phyloP scores from a whole-genome alignment of 2,329 filamentous ascomycete species.

The Aspergillus terreus region DNA sequence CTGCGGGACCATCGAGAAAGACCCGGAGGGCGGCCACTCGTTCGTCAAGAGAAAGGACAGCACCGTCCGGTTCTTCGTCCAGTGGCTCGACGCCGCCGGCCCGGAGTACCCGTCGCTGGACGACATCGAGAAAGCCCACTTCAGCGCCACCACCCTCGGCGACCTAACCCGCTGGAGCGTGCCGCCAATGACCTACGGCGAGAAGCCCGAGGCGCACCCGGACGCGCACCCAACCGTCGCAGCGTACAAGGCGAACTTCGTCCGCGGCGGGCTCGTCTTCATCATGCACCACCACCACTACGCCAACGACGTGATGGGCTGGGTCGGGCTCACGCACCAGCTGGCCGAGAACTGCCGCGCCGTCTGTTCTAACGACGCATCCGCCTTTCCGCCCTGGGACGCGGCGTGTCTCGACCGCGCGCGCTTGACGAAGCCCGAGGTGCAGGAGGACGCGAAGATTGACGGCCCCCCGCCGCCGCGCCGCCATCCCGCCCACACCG shows the following conservation, averaged over 20 bases:
- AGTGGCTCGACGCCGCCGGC: constrained; percentile 36
- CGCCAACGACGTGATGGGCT: constrained; percentile 43
- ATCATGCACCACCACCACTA: constrained; percentile 45
- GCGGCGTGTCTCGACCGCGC: constrained; percentile 33
- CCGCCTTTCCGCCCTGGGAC: constrained; percentile 35
- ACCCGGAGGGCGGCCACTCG: constrained; percentile 33
- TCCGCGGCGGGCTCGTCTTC: constrained; percentile 41
- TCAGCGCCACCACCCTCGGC: constrained; percentile 29
- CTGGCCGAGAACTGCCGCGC: constrained; percentile 44
- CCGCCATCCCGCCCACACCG: constrained; percentile 11
- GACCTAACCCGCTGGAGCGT: constrained; percentile 34
- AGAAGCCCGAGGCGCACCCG: constrained; percentile 33
- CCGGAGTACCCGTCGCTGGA: constrained; percentile 34
- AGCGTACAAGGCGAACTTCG: constrained; percentile 42
- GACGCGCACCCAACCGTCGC: constrained; percentile 31
- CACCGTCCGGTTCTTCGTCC: constrained; percentile 34
- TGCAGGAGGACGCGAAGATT: constrained; percentile 21
- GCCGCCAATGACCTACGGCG: constrained; percentile 32
- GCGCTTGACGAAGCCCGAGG: constrained; percentile 27
- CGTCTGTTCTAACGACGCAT: constrained; percentile 18
- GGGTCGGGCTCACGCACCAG: constrained; percentile 37
- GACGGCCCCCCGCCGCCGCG: constrained; percentile 10
- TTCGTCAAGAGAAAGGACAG: constrained; percentile 35
- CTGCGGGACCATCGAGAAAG: constrained; percentile 39
- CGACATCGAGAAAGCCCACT: constrained; percentile 37